These are phyloP conservation scores for Copromyces sp. DNA, from an alignment of 495 filamentous ascomycete species.

Conservation along the genomic window DNA sequence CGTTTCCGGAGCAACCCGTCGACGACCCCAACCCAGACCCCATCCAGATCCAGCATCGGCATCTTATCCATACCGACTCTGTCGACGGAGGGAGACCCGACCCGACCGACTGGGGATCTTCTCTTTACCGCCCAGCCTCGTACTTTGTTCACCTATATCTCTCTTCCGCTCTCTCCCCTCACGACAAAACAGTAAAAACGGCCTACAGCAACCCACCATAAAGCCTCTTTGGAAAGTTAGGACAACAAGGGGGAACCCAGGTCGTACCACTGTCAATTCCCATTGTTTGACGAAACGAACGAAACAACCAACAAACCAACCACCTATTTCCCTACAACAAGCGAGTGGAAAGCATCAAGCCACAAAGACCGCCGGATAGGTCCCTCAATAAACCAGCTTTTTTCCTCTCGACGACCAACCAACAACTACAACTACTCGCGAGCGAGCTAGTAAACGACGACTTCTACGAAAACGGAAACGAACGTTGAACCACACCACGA, in stretches of 20 bases:
- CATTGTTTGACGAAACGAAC: neutral
- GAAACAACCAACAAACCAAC: neutral
- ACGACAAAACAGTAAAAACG: neutral
- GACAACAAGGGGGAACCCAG: neutral
- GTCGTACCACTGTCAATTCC: neutral
- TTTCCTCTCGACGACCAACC: neutral
- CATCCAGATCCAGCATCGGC: neutral
- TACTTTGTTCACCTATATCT: neutral
- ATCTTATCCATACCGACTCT: neutral
- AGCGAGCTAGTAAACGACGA: neutral
- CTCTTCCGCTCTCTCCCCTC: neutral
- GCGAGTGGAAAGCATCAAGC: neutral
- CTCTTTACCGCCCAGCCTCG: neutral
- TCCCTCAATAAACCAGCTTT: neutral
- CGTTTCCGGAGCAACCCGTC: neutral
- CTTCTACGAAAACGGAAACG: neutral
- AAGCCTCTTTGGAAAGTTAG: neutral
- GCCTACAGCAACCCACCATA: neutral
- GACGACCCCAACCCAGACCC: neutral
- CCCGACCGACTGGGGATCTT: neutral
- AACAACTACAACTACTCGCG: neutral
- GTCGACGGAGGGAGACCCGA: neutral
- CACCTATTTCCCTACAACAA: neutral
- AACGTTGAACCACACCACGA: neutral
- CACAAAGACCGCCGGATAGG: neutral